phyloP scores from a whole-genome alignment of 345 rosid genomes.

The Punica granatum region DNA sequence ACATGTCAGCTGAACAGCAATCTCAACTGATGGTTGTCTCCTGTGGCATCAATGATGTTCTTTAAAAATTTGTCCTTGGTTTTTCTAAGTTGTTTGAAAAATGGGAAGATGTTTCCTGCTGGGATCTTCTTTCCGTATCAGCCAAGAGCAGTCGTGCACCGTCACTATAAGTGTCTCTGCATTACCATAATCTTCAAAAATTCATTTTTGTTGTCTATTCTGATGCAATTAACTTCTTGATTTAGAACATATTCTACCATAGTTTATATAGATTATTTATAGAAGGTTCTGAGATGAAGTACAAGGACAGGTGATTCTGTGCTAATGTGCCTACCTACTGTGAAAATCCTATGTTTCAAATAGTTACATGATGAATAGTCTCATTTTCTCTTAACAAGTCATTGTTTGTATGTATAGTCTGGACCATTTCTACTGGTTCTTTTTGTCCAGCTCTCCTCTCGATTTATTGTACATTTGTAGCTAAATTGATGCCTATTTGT shows the following conservation, averaged over 20 bases:
- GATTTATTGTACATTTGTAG: background rate
- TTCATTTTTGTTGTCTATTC: background rate
- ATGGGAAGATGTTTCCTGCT: background rate
- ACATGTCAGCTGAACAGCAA: background rate
- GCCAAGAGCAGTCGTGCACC: background rate
- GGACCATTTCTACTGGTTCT: background rate
- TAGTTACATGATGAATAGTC: too few species aligned
- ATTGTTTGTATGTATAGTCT: background rate
- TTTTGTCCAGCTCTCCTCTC: background rate
- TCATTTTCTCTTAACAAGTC: background rate
- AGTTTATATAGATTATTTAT: too few species aligned
- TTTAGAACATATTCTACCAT: background rate
- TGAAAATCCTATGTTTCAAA: background rate
- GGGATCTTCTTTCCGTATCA: background rate
- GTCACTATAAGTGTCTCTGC: background rate
- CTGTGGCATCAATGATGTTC: background rate
- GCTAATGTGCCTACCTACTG: background rate
- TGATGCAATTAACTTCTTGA: background rate
- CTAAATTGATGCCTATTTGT: slow-evolving; percentile 40
- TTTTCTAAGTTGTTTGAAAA: background rate
- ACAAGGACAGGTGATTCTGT: background rate
- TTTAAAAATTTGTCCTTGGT: background rate
- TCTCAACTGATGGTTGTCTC: background rate
- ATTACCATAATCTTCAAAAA: background rate
- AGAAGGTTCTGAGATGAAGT: background rate